Evolutionary conservation across 2,329 filamentous ascomycete genomes (phyloP).

Genomic region (Elsinoe ampelina): DNA sequence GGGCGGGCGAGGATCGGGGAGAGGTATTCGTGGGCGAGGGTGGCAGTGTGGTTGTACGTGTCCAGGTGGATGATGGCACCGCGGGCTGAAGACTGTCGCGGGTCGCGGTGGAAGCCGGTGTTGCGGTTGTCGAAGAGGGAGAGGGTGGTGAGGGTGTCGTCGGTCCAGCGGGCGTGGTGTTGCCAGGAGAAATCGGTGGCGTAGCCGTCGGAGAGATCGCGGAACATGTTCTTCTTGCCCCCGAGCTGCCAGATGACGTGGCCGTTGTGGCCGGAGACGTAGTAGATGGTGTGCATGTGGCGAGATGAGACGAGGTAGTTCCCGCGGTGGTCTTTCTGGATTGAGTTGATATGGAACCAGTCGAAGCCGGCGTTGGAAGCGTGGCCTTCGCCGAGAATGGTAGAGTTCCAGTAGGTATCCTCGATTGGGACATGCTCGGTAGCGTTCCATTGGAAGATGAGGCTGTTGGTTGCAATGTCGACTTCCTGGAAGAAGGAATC

Average conservation of each 20-base stretch:
- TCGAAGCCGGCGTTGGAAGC: constrained; percentile 29
- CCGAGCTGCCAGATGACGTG: constrained; percentile 44
- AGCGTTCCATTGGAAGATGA: constrained; percentile 35
- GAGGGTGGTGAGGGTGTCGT: constrained; percentile 14
- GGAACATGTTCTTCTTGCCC: constrained; percentile 37
- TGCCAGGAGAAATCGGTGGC: constrained; percentile 44
- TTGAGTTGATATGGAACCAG: constrained; percentile 46
- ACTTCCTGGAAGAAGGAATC: constrained; percentile 39
- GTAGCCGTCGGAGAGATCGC: constrained; percentile 32
- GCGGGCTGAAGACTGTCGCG: constrained; percentile 12
- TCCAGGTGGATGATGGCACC: constrained; percentile 19
- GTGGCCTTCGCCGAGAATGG: constrained; percentile 33
- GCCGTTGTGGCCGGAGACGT: constrained; percentile 36
- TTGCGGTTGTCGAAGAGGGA: constrained; percentile 20
- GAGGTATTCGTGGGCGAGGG: constrained; percentile 21
- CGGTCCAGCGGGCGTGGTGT: constrained; percentile 42
- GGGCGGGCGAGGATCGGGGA: constrained; percentile 30
- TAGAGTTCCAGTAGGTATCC: constrained; percentile 21
- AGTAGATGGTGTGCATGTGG: constrained; percentile 35
- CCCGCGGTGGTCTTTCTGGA: constrained; percentile 40
- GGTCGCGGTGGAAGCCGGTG: constrained; percentile 15
- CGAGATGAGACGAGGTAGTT: constrained; percentile 42
- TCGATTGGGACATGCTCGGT: constrained; percentile 27
- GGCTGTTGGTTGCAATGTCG: constrained; percentile 31
- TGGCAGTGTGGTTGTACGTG: constrained; percentile 23